These are phyloP conservation scores for Dryadomyces sulphureus DNA, from an alignment of 2,329 filamentous ascomycete species.

Conservation along the genomic window DNA sequence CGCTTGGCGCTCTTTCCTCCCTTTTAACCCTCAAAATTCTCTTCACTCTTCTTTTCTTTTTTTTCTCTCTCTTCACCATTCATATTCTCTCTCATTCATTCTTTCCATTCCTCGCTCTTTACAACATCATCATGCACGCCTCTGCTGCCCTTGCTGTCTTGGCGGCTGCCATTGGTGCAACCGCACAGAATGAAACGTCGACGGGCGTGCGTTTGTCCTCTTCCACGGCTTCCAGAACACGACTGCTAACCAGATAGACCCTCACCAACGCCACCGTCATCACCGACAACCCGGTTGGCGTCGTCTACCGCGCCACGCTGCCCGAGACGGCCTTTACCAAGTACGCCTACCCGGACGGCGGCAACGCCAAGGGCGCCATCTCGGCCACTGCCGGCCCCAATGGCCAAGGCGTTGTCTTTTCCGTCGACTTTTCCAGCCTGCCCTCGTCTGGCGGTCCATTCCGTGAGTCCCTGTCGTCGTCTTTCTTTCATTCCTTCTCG, in stretches of 20 bases:
- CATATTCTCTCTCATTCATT: neutral
- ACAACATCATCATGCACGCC: slow-evolving; percentile 5
- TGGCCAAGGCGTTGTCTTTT: slow-evolving; percentile 19
- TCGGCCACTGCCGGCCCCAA: slow-evolving; percentile 14
- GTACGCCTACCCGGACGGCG: slow-evolving; percentile 25
- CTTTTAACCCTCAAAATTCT: neutral
- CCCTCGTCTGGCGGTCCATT: slow-evolving; percentile 19
- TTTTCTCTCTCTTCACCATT: neutral
- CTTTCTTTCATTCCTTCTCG: slow-evolving; percentile 16
- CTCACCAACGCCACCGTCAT: slow-evolving; percentile 17
- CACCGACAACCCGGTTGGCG: slow-evolving; percentile 38
- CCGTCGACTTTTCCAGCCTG: slow-evolving; percentile 17
- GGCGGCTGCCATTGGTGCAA: slow-evolving; percentile 1
- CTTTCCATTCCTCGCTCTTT: neutral
- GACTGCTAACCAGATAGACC: slow-evolving; percentile 1
- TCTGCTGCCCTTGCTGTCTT: slow-evolving; percentile 4
- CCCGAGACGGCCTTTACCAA: slow-evolving; percentile 37
- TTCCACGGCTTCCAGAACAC: neutral
- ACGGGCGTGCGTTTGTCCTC: slow-evolving; percentile 1
- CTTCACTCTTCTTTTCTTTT: neutral
- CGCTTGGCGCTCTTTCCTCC: neutral
- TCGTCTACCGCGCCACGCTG: slow-evolving; percentile 40
- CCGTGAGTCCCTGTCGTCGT: slow-evolving; percentile 16
- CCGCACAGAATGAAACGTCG: slow-evolving; percentile 2
- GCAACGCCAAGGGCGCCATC: slow-evolving; percentile 32